phyloP scores from a whole-genome alignment of 2,329 filamentous ascomycete genomes.

The Claviceps citrina region DNA sequence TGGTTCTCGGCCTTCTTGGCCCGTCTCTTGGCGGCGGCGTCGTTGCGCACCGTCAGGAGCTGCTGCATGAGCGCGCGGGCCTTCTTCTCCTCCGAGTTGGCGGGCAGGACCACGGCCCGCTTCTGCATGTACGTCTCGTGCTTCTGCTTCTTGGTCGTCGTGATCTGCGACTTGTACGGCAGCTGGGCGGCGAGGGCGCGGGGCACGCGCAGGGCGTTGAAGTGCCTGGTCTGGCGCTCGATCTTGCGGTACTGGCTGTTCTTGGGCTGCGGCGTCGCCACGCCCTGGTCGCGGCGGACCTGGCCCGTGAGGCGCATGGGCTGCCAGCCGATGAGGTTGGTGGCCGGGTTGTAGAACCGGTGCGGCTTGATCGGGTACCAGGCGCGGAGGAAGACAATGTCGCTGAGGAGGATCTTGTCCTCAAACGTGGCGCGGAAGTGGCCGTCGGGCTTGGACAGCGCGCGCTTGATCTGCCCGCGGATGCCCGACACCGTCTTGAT shows the following conservation, averaged over 20 bases:
- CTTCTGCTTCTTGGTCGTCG: slow-evolving; percentile 63
- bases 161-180: slow-evolving; percentile 85
- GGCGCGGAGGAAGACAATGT: slow-evolving; percentile 88
- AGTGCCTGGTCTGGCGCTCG: slow-evolving; percentile 53
- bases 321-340: slow-evolving; percentile 83
- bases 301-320: slow-evolving; percentile 90
- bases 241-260: slow-evolving; percentile 72
- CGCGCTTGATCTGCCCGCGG: slow-evolving; percentile 91
- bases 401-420: slow-evolving; percentile 92
- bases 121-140: slow-evolving; percentile 86
- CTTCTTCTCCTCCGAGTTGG: slow-evolving; percentile 74
- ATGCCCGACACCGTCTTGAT: slow-evolving; percentile 95
- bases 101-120: slow-evolving; percentile 71
- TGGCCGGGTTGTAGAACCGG: slow-evolving; percentile 92
- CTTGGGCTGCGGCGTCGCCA: slow-evolving; percentile 63
- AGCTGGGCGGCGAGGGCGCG: slow-evolving; percentile 66
- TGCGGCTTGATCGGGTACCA: slow-evolving; percentile 96
- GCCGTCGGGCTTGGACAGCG: slow-evolving; percentile 82
- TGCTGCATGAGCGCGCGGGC: slow-evolving; percentile 84
- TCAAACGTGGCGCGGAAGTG: slow-evolving; percentile 96
- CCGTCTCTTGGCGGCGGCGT: slow-evolving; percentile 70
- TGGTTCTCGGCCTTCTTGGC: slow-evolving; percentile 81
- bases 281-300: slow-evolving; percentile 60
- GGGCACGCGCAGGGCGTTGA: slow-evolving; percentile 67
- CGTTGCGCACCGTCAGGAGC: slow-evolving; percentile 76